Evolutionary conservation across 2,329 filamentous ascomycete species (phyloP).

Genomic region (Colletotrichum australisinense): DNA sequence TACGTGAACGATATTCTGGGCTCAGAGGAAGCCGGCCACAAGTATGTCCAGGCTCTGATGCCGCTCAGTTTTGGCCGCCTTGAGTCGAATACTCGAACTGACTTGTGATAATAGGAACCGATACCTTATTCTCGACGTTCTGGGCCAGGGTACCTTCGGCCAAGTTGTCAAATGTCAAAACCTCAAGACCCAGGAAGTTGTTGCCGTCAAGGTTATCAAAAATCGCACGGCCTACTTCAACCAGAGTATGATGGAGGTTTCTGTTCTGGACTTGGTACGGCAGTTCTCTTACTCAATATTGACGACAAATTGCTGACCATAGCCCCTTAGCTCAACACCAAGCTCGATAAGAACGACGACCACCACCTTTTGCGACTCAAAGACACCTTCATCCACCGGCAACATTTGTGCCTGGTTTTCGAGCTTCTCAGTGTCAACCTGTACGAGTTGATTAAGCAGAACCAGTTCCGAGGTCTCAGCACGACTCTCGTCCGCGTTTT

Average conservation of each 20-base stretch:
- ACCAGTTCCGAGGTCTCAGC: constrained; percentile 96
- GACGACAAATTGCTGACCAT: constrained; percentile 10
- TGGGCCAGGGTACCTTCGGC: constrained; percentile 97
- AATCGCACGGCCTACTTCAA: constrained; percentile 99
- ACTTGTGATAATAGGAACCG: constrained; percentile 72
- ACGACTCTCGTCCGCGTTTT: constrained; percentile 98
- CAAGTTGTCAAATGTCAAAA: constrained; percentile 99
- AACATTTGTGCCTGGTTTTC: constrained; percentile 96
- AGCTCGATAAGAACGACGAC: constrained; percentile 99
- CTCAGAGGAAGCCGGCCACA: constrained; percentile 97
- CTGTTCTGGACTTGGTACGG: constrained; percentile 89
- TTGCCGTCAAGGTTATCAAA: constrained; percentile 99
- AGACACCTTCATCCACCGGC: constrained; percentile 97
- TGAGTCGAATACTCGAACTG: constrained; percentile 26
- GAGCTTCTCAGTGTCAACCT: constrained; percentile 97
- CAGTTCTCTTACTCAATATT: neutral
- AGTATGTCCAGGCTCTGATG: constrained; percentile 64
- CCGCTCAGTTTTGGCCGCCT: neutral
- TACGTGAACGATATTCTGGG: constrained; percentile 99
- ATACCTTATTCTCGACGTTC: constrained; percentile 95
- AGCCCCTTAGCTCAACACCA: constrained; percentile 83
- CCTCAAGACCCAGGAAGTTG: constrained; percentile 96
- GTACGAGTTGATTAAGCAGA: constrained; percentile 99
- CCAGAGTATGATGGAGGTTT: constrained; percentile 99
- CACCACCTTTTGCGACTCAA: constrained; percentile 95